phyloP scores from a whole-genome alignment of 768 basidiomycete genomes.

The Auriculariales sp. region DNA sequence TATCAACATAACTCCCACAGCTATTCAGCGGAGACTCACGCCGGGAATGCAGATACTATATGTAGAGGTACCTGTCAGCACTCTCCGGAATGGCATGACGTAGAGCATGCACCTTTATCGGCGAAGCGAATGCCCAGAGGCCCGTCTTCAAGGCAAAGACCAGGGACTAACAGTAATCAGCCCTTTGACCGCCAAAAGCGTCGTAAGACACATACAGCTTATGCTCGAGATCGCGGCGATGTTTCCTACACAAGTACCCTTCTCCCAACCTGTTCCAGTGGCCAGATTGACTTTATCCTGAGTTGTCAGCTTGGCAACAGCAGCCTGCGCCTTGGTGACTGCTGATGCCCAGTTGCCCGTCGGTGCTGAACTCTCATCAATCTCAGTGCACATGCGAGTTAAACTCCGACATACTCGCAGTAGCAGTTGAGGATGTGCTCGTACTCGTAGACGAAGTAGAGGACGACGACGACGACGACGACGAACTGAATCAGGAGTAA shows the following conservation, averaged over 20 bases:
- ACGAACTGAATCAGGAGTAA: too few species aligned
- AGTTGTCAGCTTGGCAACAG: constrained; percentile 34
- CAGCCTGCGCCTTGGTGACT: constrained; percentile 34
- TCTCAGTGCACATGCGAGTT: constrained; percentile 6
- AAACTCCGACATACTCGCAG: not conserved
- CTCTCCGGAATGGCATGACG: not conserved
- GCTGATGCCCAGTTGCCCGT: constrained; percentile 37
- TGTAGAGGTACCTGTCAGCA: not conserved
- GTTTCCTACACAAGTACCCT: constrained; percentile 31
- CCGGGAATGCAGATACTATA: constrained; percentile 31
- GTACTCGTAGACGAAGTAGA: constrained; percentile 11
- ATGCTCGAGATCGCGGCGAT: constrained; percentile 31
- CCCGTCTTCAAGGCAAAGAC: constrained; percentile 36
- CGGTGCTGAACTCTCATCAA: constrained; percentile 13
- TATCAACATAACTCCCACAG: not conserved
- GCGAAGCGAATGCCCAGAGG: constrained; percentile 36
- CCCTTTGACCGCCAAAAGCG: not conserved
- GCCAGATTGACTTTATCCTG: constrained; percentile 44
- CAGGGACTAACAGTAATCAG: constrained; percentile 18
- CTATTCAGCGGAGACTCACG: constrained; percentile 18
- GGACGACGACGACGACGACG: constrained; percentile 15
- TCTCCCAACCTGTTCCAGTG: constrained; percentile 21
- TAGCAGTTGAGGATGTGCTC: constrained; percentile 5
- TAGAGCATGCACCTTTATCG: constrained; percentile 14
- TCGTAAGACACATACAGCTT: constrained; percentile 6